Base-by-base conservation (phyloP, 805 yeast genomes). In the Starmera amethionina region DNA sequence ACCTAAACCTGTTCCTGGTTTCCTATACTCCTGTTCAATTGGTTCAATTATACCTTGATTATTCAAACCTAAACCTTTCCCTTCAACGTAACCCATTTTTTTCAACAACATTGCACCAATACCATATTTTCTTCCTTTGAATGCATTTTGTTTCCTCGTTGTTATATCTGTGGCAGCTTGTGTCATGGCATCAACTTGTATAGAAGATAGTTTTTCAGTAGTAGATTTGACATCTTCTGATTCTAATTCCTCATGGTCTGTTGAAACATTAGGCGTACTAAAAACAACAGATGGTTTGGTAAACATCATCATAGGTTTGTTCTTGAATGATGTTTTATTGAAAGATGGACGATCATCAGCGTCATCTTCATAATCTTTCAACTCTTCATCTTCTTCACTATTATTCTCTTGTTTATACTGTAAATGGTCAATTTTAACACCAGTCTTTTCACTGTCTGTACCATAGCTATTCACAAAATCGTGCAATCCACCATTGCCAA, bases 61-160 rank as follows among this genome's bases (percentile, higher is more conserved):
- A 19, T 68, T 57, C 5, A 64, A 64, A 2, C 98, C 98, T n/a
- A 90, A 68, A 1, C 97, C 97, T 51, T 73, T 67, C 0, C 98
- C 97, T 33, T 73, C 73, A 8, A 71, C 70, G 59, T 85, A 89
- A 0, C 98, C 98, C 97, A 90, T 89, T 46, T 77, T 73, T 44
- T 76, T 68, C 63, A 90, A 58, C 38, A 90, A 62, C 38, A 70
- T 61, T 3, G 95, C 95, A 31, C 97, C 97, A 32, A 87, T 75
- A 7, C 97, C 97, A 54, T 89, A 88, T 37, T 51, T 58, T 42
- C 46, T 49, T 1, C 54, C 55, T 15, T 42, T 48, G 34, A 45
- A 48, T 14, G 42, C 42, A 34, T 50, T 47, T 12, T 18, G 37
- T 29, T 36, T 22, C 32, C 29, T n/a, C 9, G 35, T n/a, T 33